phyloP scores from a whole-genome alignment of 2,329 filamentous ascomycete genomes.

The Ciborinia camelliae region DNA sequence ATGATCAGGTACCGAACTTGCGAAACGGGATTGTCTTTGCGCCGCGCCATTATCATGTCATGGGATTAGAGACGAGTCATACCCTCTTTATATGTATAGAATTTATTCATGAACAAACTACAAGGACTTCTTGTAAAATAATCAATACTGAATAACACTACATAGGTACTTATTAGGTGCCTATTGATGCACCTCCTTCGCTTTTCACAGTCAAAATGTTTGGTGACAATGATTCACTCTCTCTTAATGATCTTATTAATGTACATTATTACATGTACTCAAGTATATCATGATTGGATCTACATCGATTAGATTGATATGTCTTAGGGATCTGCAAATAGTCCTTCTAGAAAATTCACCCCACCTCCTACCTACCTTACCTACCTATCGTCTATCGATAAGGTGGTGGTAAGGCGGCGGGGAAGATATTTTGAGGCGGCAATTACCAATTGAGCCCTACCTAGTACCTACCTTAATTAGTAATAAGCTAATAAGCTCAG shows the following conservation, averaged over 20 bases:
- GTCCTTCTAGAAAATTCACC: conserved; percentile 4
- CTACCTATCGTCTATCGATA: conserved; percentile 26
- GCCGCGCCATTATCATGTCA: neutral
- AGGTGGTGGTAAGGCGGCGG: conserved; percentile 18
- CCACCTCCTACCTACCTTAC: neutral
- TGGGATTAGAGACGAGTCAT: conserved; percentile 5
- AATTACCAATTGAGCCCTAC: neutral
- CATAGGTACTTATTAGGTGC: too few species aligned
- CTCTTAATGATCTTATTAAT: too few species aligned
- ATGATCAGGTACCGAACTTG: neutral
- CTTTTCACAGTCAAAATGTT: neutral
- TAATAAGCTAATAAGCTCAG: neutral
- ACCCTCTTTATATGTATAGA: conserved; percentile 10
- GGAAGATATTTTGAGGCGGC: conserved; percentile 4
- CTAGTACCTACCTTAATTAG: neutral
- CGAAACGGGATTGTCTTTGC: neutral
- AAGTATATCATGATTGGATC: neutral
- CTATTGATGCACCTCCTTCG: too few species aligned
- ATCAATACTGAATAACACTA: neutral
- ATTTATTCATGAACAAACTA: neutral
- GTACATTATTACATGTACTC: too few species aligned
- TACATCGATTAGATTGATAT: too few species aligned
- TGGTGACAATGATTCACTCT: neutral
- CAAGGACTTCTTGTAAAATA: conserved; percentile 5
- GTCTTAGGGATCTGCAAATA: neutral